Base-by-base conservation (phyloP, 2,329 filamentous ascomycete genomes). In the Clonostachys byssicola region DNA sequence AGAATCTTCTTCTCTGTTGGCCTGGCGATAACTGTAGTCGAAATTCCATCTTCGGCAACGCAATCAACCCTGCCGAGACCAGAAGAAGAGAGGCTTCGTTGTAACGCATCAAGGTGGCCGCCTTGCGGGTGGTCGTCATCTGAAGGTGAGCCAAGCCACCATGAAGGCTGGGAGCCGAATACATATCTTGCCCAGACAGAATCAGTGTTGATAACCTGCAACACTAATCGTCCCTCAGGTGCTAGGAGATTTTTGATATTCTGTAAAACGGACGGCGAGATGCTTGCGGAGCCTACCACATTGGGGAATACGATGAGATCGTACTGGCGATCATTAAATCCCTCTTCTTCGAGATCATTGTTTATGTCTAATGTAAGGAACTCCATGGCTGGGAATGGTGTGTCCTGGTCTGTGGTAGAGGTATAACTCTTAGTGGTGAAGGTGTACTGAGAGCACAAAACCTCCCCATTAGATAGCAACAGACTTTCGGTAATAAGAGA, bases 341-440 rank as follows among this genome's bases (percentile, higher is more conserved):
- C 62, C 42, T 66, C 62, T 6, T 52, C 52, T 3, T 53, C 2
- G 0, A 61, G 56, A 35, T 60, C 54, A 12, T 51, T 52, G 47
- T 60, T 52, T 23, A 67, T 57, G 42, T 72, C 61, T 3, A 72
- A 55, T 2, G 45, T 44, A 14, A 51, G 44, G 41, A 62, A 65
- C 2, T 53, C 51, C n/a, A 61, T 51, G 17, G 48, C 51, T 7
- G 54, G 5, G 16, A 20, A 20, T 20, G 18, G 4, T 5, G 18
- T 20, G 18, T 20, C 18, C 18, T 20, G 18, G 18, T 20, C 18
- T 5, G 18, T 20, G 5, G 18, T 20, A 20, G 18, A 20, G 18
- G 18, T 20, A 20, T 20, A 20, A 5, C 18, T 20, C 18, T 20
- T 20, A 5, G 66, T 62, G 2, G 61, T 66, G 40, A 54, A 64